Percentiles rank a stretch among this genome's conserved stretches.
phyloP scores from a whole-genome alignment of 164 flowering plant species.

The Vitis rupestris region DNA sequence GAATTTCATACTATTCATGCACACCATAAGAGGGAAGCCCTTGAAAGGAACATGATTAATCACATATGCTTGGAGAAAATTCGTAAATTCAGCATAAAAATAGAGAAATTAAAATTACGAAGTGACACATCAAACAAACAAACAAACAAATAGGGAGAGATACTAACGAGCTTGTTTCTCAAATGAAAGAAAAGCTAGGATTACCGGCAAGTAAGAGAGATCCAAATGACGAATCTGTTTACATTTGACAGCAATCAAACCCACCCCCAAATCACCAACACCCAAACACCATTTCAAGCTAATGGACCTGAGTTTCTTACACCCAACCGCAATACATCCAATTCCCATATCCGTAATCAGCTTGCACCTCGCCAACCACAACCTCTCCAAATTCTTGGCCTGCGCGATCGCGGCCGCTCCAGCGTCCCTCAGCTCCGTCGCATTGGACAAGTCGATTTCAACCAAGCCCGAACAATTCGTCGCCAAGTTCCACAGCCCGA shows the following conservation, averaged over 20 bases:
- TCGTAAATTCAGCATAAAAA: background rate
- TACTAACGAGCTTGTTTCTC: too few species aligned
- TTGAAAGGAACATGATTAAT: too few species aligned
- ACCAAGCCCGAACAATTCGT: constrained; percentile 48
- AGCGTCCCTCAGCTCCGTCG: constrained; percentile 54
- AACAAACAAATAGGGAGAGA: background rate
- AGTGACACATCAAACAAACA: background rate
- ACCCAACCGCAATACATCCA: constrained; percentile 89
- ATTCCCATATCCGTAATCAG: constrained; percentile 77
- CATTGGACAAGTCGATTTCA: constrained; percentile 74
- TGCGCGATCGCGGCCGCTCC: constrained; percentile 62
- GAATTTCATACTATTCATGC: too few species aligned
- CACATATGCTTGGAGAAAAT: background rate
- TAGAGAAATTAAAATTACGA: background rate
- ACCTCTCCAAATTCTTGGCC: constrained; percentile 67
- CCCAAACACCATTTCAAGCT: constrained; percentile 84
- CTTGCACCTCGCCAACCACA: constrained; percentile 81
- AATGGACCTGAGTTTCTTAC: constrained; percentile 61
- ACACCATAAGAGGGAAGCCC: too few species aligned
- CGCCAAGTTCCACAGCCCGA: constrained; percentile 53
- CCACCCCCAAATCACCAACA: constrained; percentile 82
- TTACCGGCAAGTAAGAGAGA: constrained; percentile 85
- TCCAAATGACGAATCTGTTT: constrained; percentile 63
- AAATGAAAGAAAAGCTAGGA: background rate
- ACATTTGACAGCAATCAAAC: constrained; percentile 78